Conservation (phyloP, 2,329 filamentous ascomycete species). For the Hawksworthiomyces lignivorus region DNA sequence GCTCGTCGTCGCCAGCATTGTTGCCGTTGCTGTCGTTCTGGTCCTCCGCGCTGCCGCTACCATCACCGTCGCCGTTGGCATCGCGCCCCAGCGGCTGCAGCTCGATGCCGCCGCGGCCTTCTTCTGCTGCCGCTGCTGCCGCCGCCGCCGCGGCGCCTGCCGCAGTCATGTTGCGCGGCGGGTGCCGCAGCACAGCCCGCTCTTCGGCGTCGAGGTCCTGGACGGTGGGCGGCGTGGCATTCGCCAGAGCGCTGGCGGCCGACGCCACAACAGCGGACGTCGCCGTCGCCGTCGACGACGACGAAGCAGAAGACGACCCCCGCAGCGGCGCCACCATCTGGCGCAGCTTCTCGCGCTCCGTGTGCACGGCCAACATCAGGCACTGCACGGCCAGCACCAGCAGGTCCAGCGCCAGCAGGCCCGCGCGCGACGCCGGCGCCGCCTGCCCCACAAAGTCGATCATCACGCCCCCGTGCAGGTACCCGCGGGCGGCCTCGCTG, state of each 20-base stretch:
- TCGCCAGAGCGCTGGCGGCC: conserved; percentile 14
- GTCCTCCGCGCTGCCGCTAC: too few species aligned
- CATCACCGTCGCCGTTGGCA: too few species aligned
- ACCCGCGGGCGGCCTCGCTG: conserved; percentile 55
- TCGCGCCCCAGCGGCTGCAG: conserved; percentile 35
- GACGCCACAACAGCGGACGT: conserved; percentile 17
- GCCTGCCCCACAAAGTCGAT: conserved; percentile 63
- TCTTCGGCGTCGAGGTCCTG: conserved; percentile 53
- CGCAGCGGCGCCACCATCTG: conserved; percentile 34
- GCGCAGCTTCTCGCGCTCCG: conserved; percentile 50
- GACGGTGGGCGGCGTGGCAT: conserved; percentile 1
- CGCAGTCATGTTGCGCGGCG: too few species aligned
- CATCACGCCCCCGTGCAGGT: conserved; percentile 59
- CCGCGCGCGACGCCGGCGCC: conserved; percentile 48
- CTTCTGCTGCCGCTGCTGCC: conserved; percentile 20
- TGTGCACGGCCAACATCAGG: conserved; percentile 56
- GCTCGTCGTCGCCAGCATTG: conserved; percentile 17
- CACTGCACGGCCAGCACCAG: conserved; percentile 51
- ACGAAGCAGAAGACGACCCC: conserved; percentile 4
- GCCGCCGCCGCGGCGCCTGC: conserved; percentile 21
- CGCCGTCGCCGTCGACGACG: too few species aligned
- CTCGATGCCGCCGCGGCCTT: conserved; percentile 36
- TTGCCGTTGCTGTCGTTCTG: conserved; percentile 14
- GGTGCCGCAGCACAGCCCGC: conserved; percentile 40
- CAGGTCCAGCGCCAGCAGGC: conserved; percentile 49